Conservation (phyloP, 345 rosid species). For the Eucalyptus virginea region DNA sequence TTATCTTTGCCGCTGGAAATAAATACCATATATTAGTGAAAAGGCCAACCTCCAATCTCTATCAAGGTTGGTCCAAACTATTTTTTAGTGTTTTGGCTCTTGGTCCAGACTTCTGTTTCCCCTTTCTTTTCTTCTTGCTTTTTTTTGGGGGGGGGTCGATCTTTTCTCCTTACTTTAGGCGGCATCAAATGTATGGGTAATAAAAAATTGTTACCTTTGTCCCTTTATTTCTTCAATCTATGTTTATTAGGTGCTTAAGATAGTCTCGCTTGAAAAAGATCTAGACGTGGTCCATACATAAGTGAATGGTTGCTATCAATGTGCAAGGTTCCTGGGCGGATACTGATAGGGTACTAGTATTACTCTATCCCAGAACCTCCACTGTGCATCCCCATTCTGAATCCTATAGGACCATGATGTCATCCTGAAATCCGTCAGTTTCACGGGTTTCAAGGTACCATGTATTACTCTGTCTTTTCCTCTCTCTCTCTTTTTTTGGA, state of each 20-base stretch:
- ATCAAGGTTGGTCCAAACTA: neutral
- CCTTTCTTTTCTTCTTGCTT: neutral
- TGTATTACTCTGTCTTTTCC: neutral
- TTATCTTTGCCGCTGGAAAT: neutral
- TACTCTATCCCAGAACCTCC: neutral
- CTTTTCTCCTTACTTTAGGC: neutral
- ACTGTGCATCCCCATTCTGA: neutral
- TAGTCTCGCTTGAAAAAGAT: neutral
- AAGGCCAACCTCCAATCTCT: neutral
- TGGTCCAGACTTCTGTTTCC: neutral
- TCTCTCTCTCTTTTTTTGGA: fast-evolving
- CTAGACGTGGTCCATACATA: neutral
- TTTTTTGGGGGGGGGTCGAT: neutral
- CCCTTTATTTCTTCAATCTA: neutral
- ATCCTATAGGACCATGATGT: neutral
- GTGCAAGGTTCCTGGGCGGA: neutral
- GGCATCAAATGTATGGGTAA: neutral
- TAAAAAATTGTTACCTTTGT: neutral
- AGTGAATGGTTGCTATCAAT: neutral
- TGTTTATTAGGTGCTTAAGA: neutral
- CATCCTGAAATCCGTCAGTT: neutral
- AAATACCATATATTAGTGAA: neutral
- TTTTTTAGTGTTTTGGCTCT: neutral
- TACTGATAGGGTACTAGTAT: neutral
- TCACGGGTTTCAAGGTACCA: neutral